phyloP scores from a whole-genome alignment of 306 rosid genomes.

The Citrullus colocynthis region DNA sequence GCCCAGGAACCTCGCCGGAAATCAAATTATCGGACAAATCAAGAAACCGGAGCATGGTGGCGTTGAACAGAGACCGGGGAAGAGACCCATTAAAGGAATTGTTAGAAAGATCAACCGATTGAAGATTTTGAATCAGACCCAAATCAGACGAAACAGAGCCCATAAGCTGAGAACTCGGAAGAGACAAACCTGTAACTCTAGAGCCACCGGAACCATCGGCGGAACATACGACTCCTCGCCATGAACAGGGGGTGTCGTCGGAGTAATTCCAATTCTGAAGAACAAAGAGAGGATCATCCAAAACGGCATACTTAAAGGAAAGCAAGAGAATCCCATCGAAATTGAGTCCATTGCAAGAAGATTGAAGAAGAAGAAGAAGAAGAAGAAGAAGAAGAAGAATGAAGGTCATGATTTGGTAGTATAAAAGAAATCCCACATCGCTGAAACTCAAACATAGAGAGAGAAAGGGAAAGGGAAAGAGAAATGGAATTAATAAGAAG shows the following conservation, averaged over 20 bases:
- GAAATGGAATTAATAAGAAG: slow-evolving; percentile 32
- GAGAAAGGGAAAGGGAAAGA: neutral
- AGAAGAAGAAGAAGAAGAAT: slow-evolving; percentile 15
- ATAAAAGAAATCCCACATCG: slow-evolving; percentile 28
- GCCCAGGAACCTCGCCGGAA: slow-evolving; percentile 42
- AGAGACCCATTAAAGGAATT: slow-evolving; percentile 79
- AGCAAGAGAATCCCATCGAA: slow-evolving; percentile 51
- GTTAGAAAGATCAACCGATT: slow-evolving; percentile 60
- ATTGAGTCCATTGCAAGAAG: slow-evolving; percentile 16
- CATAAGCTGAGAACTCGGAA: slow-evolving; percentile 51
- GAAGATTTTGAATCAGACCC: slow-evolving; percentile 52
- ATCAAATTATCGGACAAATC: slow-evolving; percentile 48
- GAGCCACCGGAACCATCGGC: neutral
- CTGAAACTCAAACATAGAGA: slow-evolving; percentile 2
- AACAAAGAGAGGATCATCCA: slow-evolving; percentile 38
- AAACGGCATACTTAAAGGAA: slow-evolving; percentile 46
- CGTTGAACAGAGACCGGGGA: slow-evolving; percentile 37
- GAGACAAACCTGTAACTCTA: slow-evolving; percentile 34
- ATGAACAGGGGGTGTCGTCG: slow-evolving; percentile 59
- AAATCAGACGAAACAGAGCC: slow-evolving; percentile 62
- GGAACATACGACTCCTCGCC: slow-evolving; percentile 66
- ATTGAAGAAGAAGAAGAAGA: slow-evolving; percentile 18
- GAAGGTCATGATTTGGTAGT: slow-evolving; percentile 29
- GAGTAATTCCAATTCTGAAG: slow-evolving; percentile 40
- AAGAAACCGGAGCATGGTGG: slow-evolving; percentile 36